These are phyloP conservation scores for Biscogniauxia marginata DNA, from an alignment of 2,329 filamentous ascomycete species.

Conservation along the genomic window DNA sequence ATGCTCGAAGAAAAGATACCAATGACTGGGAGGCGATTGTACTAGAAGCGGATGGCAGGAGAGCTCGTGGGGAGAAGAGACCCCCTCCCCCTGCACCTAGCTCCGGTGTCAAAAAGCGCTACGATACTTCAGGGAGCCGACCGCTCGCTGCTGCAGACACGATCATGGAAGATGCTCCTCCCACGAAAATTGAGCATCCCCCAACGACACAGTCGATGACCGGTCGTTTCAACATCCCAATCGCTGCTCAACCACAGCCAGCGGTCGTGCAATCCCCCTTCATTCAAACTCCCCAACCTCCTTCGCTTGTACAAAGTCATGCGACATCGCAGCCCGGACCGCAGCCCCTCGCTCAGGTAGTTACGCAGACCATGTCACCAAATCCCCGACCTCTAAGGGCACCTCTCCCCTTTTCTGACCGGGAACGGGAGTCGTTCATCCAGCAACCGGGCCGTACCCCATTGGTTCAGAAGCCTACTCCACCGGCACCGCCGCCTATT, in stretches of 20 bases:
- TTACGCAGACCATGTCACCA: conserved; percentile 48
- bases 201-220: conserved; percentile 38
- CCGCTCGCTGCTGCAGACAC: conserved; percentile 51
- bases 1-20: conserved; percentile 60
- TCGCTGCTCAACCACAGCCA: conserved; percentile 41
- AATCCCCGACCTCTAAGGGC: conserved; percentile 42
- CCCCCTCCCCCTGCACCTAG: conserved; percentile 60
- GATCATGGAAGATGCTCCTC: conserved; percentile 43
- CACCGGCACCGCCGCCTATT: conserved; percentile 26
- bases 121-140: conserved; percentile 45
- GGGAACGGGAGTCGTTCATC: conserved; percentile 35
- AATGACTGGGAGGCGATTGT: conserved; percentile 63
- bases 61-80: conserved; percentile 54
- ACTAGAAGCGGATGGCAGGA: conserved; percentile 58
- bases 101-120: conserved; percentile 49
- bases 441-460: conserved; percentile 33
- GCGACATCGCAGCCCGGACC: conserved; percentile 27
- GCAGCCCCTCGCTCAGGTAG: conserved; percentile 38
- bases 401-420: conserved; percentile 48
- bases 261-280: conserved; percentile 29
- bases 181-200: conserved; percentile 45
- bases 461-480: conserved; percentile 28
- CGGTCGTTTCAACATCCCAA: conserved; percentile 45
- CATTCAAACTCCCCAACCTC: conserved; percentile 27
- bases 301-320: conserved; percentile 26